Evolutionary conservation across 805 yeast genomes (phyloP).

Genomic region (Vanderwaltozyma tropicalis): DNA sequence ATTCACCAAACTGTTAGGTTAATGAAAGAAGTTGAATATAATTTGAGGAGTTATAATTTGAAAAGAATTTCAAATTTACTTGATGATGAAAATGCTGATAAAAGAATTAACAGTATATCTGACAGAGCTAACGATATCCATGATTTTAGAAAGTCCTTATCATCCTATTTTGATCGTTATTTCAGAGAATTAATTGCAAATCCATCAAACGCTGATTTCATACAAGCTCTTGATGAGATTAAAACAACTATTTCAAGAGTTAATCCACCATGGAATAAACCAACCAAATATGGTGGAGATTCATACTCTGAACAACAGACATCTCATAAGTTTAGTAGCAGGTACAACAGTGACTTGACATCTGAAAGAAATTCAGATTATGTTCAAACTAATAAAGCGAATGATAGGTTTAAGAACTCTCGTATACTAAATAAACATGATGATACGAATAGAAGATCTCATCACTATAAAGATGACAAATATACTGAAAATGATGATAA

Average conservation of each 20-base stretch:
- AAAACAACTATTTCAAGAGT: background rate
- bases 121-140: background rate
- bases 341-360: no score
- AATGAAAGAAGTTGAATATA: slow-evolving; percentile 13
- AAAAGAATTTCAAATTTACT: slow-evolving; percentile 8
- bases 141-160: background rate
- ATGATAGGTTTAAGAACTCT: no score
- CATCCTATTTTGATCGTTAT: background rate
- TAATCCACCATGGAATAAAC: no score
- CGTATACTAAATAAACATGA: background rate
- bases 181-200: background rate
- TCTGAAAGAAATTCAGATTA: no score
- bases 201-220: background rate
- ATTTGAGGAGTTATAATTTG: slow-evolving; percentile 10
- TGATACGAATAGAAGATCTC: background rate
- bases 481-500: background rate
- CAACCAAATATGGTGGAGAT: no score
- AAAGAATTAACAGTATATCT: slow-evolving; percentile 2
- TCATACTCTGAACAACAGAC: no score
- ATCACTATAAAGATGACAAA: no score
- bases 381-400: no score
- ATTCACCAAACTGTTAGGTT: slow-evolving; percentile 13
- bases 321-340: no score
- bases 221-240: background rate
- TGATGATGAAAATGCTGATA: slow-evolving; percentile 7